Percentiles rank a stretch among this genome's conserved stretches.
Evolutionary conservation across 768 basidiomycete genomes (phyloP).

Genomic region (Phylloporus arenicola): DNA sequence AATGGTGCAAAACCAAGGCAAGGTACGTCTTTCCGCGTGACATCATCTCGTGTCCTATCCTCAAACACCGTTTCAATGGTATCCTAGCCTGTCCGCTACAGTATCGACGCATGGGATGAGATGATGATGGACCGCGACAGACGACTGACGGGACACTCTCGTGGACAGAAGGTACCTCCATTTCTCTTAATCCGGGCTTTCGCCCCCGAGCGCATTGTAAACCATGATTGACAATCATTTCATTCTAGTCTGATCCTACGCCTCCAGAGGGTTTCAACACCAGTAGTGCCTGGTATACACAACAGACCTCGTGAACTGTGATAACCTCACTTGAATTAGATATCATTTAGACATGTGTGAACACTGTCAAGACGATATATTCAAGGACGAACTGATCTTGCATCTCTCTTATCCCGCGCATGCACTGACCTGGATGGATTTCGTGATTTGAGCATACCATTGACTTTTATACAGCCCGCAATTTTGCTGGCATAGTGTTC

Average conservation of each 20-base stretch:
- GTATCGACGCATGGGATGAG: conserved; percentile 85
- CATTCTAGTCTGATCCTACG: conserved; percentile 52
- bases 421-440: background rate
- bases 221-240: background rate
- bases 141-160: conserved; percentile 76
- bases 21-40: conserved; percentile 45
- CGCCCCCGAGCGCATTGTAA: background rate
- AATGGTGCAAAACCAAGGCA: conserved; percentile 82
- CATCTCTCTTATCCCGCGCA: background rate
- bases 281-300: conserved; percentile 70
- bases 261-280: conserved; percentile 70
- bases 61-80: background rate
- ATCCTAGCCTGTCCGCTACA: conserved; percentile 72
- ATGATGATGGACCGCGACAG: conserved; percentile 95
- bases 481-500: too few species aligned
- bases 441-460: background rate
- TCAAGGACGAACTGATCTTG: background rate
- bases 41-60: background rate
- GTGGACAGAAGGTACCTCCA: conserved; percentile 72
- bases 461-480: background rate
- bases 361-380: background rate
- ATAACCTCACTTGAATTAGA: conserved; percentile 8
- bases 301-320: conserved; percentile 38
- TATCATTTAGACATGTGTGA: conserved; percentile 12
- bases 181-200: background rate